Percentiles rank a stretch among this genome's conserved stretches.
Conservation (phyloP, 2,329 filamentous ascomycete species). For the Bipolaris cookei region DNA sequence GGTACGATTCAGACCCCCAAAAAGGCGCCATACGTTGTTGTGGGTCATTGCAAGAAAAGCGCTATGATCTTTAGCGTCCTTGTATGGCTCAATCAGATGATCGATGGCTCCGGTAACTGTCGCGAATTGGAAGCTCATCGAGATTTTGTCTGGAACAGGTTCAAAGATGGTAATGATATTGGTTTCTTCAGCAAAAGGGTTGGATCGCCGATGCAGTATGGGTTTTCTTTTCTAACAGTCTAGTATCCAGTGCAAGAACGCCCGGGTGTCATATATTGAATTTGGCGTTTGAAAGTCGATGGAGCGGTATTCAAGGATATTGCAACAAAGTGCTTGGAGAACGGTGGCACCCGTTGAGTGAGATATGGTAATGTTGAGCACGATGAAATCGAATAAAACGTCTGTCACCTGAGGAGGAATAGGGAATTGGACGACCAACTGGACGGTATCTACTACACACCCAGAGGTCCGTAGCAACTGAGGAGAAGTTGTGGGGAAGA, state of each 20-base stretch:
- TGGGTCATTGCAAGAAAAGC: background rate
- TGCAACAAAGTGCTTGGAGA: background rate
- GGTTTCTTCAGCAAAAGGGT: background rate
- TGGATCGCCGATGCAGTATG: background rate
- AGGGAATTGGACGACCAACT: background rate
- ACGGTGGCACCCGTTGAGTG: background rate
- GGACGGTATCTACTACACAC: background rate
- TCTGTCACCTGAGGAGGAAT: background rate
- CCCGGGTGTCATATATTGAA: background rate
- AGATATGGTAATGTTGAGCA: background rate
- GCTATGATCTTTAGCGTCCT: background rate
- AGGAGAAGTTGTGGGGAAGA: background rate
- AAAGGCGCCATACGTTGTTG: conserved; percentile 1
- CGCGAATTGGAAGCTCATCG: background rate
- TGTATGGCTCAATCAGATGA: background rate
- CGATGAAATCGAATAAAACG: background rate
- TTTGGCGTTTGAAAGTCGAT: background rate
- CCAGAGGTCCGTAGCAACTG: background rate
- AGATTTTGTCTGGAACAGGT: background rate
- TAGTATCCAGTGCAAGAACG: background rate
- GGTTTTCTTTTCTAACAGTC: too few species aligned
- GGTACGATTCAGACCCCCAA: background rate
- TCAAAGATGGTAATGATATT: background rate
- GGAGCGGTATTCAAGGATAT: background rate
- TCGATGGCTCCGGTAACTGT: background rate